These are phyloP conservation scores for Xylaria venustula DNA, from an alignment of 495 filamentous ascomycete species.

Conservation along the genomic window DNA sequence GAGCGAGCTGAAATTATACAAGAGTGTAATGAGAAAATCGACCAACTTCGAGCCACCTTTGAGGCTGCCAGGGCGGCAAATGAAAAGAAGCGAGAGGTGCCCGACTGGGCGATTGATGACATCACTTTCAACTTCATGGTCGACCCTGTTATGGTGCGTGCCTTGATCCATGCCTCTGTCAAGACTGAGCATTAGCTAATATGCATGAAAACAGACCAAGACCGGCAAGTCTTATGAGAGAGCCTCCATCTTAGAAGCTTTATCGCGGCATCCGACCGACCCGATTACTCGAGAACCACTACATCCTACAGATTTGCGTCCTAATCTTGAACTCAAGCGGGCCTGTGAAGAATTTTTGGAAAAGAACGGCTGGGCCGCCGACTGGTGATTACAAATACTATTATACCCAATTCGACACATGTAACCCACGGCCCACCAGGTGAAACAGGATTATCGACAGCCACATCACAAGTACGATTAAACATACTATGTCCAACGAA, in stretches of 20 bases:
- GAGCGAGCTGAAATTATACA: constrained; percentile 53
- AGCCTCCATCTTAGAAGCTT: constrained; percentile 79
- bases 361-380: constrained; percentile 90
- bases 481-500: too few species aligned
- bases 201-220: constrained; percentile 60
- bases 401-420: too few species aligned
- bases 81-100: constrained; percentile 64
- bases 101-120: constrained; percentile 83
- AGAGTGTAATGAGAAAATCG: constrained; percentile 59
- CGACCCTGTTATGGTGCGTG: constrained; percentile 75
- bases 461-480: background rate
- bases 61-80: constrained; percentile 51
- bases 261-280: constrained; percentile 71
- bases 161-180: background rate
- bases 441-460: too few species aligned
- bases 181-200: constrained; percentile 5
- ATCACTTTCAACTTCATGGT: constrained; percentile 93
- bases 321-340: constrained; percentile 79
- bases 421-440: too few species aligned
- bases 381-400: constrained; percentile 60
- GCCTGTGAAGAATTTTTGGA: constrained; percentile 83
- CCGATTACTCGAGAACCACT: constrained; percentile 81
- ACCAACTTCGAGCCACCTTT: constrained; percentile 58
- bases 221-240: constrained; percentile 89
- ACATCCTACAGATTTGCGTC: constrained; percentile 66